These are phyloP conservation scores for Tephrocybe sp. DNA, from an alignment of 768 basidiomycete species.

Conservation along the genomic window DNA sequence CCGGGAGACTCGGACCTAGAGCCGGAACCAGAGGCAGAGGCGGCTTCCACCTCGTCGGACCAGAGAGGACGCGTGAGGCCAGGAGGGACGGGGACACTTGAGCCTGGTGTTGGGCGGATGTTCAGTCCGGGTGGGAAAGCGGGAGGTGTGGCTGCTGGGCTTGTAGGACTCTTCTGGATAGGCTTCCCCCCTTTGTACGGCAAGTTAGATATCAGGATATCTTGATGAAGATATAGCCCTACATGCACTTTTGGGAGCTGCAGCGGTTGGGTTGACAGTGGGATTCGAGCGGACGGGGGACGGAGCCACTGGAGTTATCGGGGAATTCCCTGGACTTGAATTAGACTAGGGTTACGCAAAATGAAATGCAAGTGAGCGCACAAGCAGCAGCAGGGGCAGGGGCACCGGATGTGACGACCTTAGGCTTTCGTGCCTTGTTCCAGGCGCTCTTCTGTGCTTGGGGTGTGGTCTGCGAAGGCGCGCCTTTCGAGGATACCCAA, in stretches of 20 bases:
- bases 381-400: not conserved
- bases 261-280: conserved; percentile 2
- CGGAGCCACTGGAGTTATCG: conserved; percentile 10
- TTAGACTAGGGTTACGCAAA: no score
- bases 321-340: conserved; percentile 24
- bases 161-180: not conserved
- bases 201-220: not conserved
- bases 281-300: not conserved
- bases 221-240: not conserved
- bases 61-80: conserved; percentile 12
- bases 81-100: conserved; percentile 13
- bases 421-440: conserved; percentile 10
- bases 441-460: conserved; percentile 19
- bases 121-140: conserved; percentile 17
- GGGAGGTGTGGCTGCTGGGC: not conserved
- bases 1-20: conserved; percentile 9
- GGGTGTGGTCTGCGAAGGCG: conserved; percentile 7
- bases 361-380: not conserved
- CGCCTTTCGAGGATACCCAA: conserved; percentile 26
- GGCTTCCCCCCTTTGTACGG: conserved; percentile 5
- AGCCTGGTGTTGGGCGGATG: conserved; percentile 2
- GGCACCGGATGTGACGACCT: not conserved
- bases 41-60: conserved; percentile 10
- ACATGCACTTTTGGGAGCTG: conserved; percentile 8
- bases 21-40: conserved; percentile 6